Base-by-base conservation (phyloP, 257 asterid species). In the Penstemon newberryi region DNA sequence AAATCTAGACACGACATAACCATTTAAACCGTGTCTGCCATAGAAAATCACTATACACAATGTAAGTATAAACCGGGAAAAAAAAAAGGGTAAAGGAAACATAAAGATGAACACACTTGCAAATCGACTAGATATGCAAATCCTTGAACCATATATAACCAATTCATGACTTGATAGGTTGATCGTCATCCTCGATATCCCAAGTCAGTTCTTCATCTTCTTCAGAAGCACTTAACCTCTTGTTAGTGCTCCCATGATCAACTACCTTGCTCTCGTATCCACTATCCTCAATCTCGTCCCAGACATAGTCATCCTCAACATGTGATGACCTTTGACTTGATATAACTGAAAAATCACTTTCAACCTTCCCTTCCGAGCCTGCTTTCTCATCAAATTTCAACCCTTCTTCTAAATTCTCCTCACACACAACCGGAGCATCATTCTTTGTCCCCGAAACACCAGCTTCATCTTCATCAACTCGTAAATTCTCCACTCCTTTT, bases 271-370 rank as follows among this genome's bases (percentile, higher is more conserved):
- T 71, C 82, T 80, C 92, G 56, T 86, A 91, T 42, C 82, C 85
- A 63, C 90, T 89, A 64, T 84, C 92, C 76, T 90, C 98, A 61
- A 92, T 88, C 82, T 92, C 89, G 73, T 92, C 96, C 98, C 98
- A 90, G 19, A 86, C 96, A 37, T 83, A 72, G 37, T 92, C 96
- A 70, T 84, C 96, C 78, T 83, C 96, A 3, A 51, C 90, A 5
- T 77, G 89, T 0, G 85, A 81, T 5, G 90, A 83, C 5, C 77
- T 70, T 75, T 81, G 92, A 82, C 92, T 89, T 0, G 91, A 82
- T 60, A 89, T 79, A 73, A 89, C 72, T 11, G 95, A 88, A 71
- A 85, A 85, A 81, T 90, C 96, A 74, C 96, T 89, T 36, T 82
- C 96, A 12, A 77, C 71, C 80, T 71, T 88, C 53, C 91, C 98